phyloP scores from a whole-genome alignment of 192 early-diverging fungal species.

The Dimargaris xerosporica region DNA sequence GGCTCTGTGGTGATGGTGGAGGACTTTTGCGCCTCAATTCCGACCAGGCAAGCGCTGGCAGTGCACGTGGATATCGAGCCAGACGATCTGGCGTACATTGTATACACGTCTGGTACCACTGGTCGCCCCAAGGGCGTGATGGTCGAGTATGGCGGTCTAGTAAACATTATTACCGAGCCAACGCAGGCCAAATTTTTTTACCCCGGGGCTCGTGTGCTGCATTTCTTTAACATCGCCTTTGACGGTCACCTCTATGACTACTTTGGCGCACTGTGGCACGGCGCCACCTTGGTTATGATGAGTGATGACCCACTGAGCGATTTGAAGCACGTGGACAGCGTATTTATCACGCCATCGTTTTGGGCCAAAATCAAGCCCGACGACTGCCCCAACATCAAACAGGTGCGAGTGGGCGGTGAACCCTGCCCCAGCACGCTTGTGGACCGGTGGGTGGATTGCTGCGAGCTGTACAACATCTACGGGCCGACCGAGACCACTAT shows the following conservation, averaged over 20 bases:
- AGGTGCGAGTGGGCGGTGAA: conserved; percentile 2
- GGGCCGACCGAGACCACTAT: conserved; percentile 24
- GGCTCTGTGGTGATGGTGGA: too few species aligned
- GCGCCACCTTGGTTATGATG: conserved; percentile 12
- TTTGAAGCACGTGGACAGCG: not conserved
- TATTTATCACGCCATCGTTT: not conserved
- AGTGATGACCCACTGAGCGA: not conserved
- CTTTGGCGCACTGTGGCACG: conserved; percentile 10
- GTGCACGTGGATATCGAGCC: too few species aligned
- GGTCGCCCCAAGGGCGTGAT: conserved; percentile 19
- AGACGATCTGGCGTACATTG: conserved; percentile 1
- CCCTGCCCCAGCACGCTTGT: not conserved
- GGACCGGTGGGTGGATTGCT: not conserved
- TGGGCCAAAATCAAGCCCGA: not conserved
- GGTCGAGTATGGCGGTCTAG: conserved; percentile 14
- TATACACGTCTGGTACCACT: conserved; percentile 17
- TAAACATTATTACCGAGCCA: conserved; percentile 11
- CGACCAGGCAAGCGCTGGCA: too few species aligned
- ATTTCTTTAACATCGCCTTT: conserved; percentile 12
- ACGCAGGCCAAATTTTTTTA: not conserved
- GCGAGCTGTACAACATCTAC: conserved; percentile 18
- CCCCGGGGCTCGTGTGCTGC: conserved; percentile 3
- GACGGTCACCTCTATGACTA: conserved; percentile 11
- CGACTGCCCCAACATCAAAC: not conserved
- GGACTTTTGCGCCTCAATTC: too few species aligned